Conservation (phyloP, 1,139 yeast genomes). For the Blastobotrys apis region DNA sequence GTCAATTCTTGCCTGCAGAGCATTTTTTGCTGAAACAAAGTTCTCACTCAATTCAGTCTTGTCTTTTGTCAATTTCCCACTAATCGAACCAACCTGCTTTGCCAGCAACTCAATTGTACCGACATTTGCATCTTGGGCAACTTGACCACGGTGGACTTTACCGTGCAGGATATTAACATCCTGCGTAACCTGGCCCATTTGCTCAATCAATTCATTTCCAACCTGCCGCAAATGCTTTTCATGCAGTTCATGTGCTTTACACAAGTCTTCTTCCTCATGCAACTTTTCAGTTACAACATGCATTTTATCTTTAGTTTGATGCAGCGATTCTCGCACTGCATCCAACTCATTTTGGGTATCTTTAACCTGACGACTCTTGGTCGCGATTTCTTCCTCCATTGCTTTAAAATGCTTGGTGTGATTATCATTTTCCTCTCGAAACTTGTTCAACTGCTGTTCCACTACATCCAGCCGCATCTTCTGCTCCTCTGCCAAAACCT, state of each 20-base stretch:
- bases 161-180: slow-evolving; percentile 12
- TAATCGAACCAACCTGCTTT: not conserved
- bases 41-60: not conserved
- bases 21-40: too few relatives aligned
- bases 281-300: slow-evolving; percentile 15
- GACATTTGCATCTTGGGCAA: slow-evolving; percentile 2
- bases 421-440: slow-evolving; percentile 19
- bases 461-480: slow-evolving; percentile 38
- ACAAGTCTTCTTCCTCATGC: slow-evolving; percentile 11
- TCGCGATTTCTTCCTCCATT: slow-evolving; percentile 6
- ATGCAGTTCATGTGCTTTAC: slow-evolving; percentile 9
- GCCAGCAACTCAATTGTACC: not conserved
- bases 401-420: slow-evolving; percentile 11
- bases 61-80: not conserved
- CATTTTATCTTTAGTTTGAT: slow-evolving; percentile 12
- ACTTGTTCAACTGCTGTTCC: slow-evolving; percentile 35
- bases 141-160: not conserved
- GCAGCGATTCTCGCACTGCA: slow-evolving; percentile 8
- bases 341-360: slow-evolving; percentile 4
- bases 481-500: slow-evolving; percentile 41
- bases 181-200: slow-evolving; percentile 7
- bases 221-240: slow-evolving; percentile 5
- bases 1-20: too few relatives aligned
- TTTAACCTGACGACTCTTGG: slow-evolving; percentile 6
- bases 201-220: slow-evolving; percentile 9